A percentile compares a stretch with the other conserved stretches of the same genome.
Evolutionary conservation across 2,329 filamentous ascomycete species (phyloP).

Genomic region (Neofusicoccum cordaticola): DNA sequence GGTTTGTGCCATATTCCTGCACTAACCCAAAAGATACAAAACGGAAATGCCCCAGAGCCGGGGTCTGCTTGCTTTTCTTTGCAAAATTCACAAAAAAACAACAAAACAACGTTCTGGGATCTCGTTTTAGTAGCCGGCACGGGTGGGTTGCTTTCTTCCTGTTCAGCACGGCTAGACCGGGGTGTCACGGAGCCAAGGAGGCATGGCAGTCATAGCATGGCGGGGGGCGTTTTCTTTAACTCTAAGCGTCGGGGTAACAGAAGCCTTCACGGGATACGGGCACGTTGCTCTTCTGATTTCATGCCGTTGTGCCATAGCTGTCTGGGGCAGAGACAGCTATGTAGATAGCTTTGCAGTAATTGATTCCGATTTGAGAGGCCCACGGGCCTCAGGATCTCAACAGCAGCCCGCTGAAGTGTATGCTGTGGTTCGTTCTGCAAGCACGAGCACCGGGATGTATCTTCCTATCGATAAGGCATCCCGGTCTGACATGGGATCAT

Average conservation of each 20-base stretch:
- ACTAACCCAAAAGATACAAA: neutral
- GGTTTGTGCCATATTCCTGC: constrained; percentile 6
- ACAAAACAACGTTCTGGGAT: constrained; percentile 1
- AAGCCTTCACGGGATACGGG: neutral
- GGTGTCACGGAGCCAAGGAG: neutral
- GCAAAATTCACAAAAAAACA: constrained; percentile 1
- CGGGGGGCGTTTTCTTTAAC: constrained; percentile 1
- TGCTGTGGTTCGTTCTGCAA: neutral
- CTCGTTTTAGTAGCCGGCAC: neutral
- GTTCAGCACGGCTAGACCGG: neutral
- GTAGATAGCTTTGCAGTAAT: constrained; percentile 17
- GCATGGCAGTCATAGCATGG: neutral
- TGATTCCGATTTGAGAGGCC: constrained; percentile 14
- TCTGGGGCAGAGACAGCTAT: neutral
- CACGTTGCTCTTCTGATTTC: neutral
- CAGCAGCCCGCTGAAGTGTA: neutral
- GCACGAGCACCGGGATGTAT: no score
- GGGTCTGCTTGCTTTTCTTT: constrained; percentile 1
- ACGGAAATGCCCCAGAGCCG: neutral
- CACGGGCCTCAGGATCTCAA: constrained; percentile 4
- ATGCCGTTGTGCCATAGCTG: neutral
- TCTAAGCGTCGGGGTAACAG: neutral
- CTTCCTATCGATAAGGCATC: neutral
- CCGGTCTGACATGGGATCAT: neutral
- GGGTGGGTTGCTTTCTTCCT: neutral